Evolutionary conservation across 352 stramenopile species (phyloP).

Genomic region (Globisporangium mamillatum): DNA sequence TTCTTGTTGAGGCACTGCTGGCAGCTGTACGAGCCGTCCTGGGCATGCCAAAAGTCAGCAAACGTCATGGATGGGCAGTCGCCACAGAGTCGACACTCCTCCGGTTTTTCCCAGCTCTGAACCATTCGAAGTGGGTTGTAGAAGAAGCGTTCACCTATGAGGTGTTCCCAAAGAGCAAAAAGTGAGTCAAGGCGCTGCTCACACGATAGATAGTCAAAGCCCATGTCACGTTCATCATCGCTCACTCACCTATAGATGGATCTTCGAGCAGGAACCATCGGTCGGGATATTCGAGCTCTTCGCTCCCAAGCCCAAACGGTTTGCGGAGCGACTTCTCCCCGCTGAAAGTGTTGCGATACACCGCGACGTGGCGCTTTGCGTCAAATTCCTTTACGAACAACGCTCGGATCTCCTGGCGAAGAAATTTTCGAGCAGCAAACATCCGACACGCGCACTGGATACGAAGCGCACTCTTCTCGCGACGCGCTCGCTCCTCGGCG

Average conservation of each 20-base stretch:
- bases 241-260: slow-evolving; percentile 32
- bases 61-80: slow-evolving; percentile 33
- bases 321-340: slow-evolving; percentile 37
- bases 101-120: slow-evolving; percentile 55
- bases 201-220: neutral
- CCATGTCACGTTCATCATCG: neutral
- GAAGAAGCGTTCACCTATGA: slow-evolving; percentile 55
- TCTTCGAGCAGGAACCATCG: slow-evolving; percentile 61
- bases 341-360: slow-evolving; percentile 58
- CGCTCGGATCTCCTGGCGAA: slow-evolving; percentile 44
- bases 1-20: slow-evolving; percentile 31
- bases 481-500: slow-evolving; percentile 26
- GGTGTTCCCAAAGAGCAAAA: neutral
- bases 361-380: slow-evolving; percentile 24
- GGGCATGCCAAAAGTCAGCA: slow-evolving; percentile 47
- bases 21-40: slow-evolving; percentile 47
- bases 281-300: slow-evolving; percentile 57
- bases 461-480: slow-evolving; percentile 37
- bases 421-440: slow-evolving; percentile 45
- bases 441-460: slow-evolving; percentile 62
- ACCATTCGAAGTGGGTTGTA: slow-evolving; percentile 57
- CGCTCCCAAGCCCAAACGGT: slow-evolving; percentile 44
- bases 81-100: slow-evolving; percentile 47
- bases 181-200: no score
- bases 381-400: slow-evolving; percentile 67